A percentile compares a stretch with the other conserved stretches of the same genome.
Evolutionary conservation across 2,329 filamentous ascomycete genomes (phyloP).

Genomic region (Hypoxylon sp.): DNA sequence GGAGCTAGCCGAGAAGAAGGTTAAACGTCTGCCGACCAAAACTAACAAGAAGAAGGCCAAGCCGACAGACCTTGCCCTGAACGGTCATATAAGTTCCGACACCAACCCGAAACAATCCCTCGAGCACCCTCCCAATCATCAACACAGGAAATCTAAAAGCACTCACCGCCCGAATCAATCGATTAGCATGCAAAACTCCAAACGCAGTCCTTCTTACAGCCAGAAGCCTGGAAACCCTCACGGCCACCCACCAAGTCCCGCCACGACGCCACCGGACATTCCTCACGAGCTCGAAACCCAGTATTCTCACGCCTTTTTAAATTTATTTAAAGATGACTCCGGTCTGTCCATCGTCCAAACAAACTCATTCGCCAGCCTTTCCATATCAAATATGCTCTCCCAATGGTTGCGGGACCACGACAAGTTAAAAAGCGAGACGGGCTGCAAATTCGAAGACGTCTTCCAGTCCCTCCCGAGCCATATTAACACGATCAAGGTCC

Average conservation of each 20-base stretch:
- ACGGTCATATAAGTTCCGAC: conserved; percentile 68
- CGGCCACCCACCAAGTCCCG: conserved; percentile 74
- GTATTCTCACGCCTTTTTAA: conserved; percentile 79
- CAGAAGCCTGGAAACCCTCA: conserved; percentile 67
- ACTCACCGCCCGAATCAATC: conserved; percentile 82
- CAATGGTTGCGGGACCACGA: conserved; percentile 80
- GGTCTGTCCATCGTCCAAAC: conserved; percentile 67
- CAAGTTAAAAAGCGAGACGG: conserved; percentile 71
- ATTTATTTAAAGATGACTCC: conserved; percentile 70
- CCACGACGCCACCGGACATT: conserved; percentile 74
- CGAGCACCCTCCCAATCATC: conserved; percentile 59
- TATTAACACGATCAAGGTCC: conserved; percentile 53
- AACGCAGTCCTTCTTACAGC: conserved; percentile 70
- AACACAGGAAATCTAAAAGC: conserved; percentile 82
- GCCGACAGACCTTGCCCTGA: conserved; percentile 70
- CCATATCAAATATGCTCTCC: conserved; percentile 76
- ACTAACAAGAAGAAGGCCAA: conserved; percentile 89
- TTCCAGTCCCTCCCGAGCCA: conserved; percentile 64
- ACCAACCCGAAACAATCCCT: conserved; percentile 60
- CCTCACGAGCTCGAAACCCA: conserved; percentile 70
- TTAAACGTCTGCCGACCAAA: conserved; percentile 78
- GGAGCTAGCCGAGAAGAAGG: conserved; percentile 70
- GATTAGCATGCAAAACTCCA: conserved; percentile 70
- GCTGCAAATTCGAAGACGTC: conserved; percentile 70
- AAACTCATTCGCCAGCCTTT: conserved; percentile 80